phyloP scores from a whole-genome alignment of 2,329 filamentous ascomycete genomes.

The Pseudocercospora musae region DNA sequence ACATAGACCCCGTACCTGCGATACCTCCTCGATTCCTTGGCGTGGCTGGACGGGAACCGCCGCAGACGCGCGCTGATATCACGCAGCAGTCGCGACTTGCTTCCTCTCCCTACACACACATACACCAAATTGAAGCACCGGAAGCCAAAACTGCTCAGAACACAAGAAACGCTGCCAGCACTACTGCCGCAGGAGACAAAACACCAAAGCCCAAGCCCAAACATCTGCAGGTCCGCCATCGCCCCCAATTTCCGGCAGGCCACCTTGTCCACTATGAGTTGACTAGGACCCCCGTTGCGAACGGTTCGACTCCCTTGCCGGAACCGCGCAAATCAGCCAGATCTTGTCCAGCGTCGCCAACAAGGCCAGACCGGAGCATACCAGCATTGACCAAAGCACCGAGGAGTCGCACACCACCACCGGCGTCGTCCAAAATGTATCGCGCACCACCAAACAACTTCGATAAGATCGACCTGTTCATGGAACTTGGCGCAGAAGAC shows the following conservation, averaged over 20 bases:
- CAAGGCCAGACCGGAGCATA: not conserved
- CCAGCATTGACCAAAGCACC: not conserved
- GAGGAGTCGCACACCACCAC: not conserved
- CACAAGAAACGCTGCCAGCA: not conserved
- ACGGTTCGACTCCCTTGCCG: slow-evolving; percentile 3
- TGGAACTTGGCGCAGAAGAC: slow-evolving; percentile 30
- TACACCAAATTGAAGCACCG: slow-evolving; percentile 4
- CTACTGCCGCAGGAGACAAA: not conserved
- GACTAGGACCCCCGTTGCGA: not conserved
- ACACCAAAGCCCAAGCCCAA: not conserved
- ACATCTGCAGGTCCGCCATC: not conserved
- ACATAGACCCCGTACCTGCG: not conserved
- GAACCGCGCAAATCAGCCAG: not conserved
- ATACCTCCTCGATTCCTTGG: not conserved
- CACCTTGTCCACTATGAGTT: slow-evolving; percentile 1
- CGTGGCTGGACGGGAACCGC: not conserved
- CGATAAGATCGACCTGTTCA: slow-evolving; percentile 26
- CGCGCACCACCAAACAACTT: not conserved
- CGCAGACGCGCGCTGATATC: slow-evolving; percentile 1
- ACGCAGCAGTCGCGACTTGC: not conserved
- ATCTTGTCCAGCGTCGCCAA: slow-evolving; percentile 1
- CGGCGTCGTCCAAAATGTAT: not conserved
- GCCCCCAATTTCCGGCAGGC: not conserved
- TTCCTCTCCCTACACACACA: slow-evolving; percentile 2
- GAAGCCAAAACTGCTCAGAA: not conserved